These are phyloP conservation scores for Suhomyces canberraensis DNA, from an alignment of 805 yeast genomes.

Conservation along the genomic window DNA sequence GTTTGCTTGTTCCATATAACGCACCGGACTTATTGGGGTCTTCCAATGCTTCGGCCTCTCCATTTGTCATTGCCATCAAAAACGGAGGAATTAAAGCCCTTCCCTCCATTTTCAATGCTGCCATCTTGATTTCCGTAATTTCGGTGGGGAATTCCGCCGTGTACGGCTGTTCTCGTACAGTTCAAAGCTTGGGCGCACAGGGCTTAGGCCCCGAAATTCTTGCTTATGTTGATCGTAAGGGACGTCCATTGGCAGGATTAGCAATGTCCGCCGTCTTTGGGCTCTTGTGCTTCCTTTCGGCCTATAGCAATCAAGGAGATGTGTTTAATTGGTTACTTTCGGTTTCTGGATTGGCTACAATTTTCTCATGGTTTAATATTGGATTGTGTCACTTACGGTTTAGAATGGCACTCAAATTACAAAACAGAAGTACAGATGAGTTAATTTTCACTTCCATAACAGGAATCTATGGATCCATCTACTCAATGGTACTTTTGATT, in stretches of 20 bases:
- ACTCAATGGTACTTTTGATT: constrained; percentile 20
- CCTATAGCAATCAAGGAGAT: constrained; percentile 11
- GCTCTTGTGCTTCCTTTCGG: constrained; percentile 15
- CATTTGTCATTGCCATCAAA: constrained; percentile 28
- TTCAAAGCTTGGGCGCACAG: constrained; percentile 15
- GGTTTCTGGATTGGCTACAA: constrained; percentile 33
- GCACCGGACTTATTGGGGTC: constrained; percentile 18
- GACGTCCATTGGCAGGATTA: constrained; percentile 16
- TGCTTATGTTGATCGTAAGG: constrained; percentile 16
- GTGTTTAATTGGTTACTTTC: constrained; percentile 31
- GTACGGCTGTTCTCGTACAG: constrained; percentile 23
- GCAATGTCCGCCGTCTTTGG: constrained; percentile 13
- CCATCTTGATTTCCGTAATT: constrained; percentile 25
- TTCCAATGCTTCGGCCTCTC: constrained; percentile 20
- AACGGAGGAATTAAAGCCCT: constrained; percentile 24
- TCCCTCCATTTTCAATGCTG: constrained; percentile 27
- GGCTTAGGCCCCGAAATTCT: constrained; percentile 13
- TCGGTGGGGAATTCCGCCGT: constrained; percentile 30
- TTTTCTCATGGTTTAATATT: constrained; percentile 36
- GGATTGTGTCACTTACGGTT: constrained; percentile 32
- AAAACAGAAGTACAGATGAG: constrained; percentile 18
- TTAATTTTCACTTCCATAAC: constrained; percentile 20
- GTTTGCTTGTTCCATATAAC: constrained; percentile 20
- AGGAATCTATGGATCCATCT: constrained; percentile 25
- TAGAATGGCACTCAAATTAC: constrained; percentile 28